Evolutionary conservation across 176 grass and related monocot species (phyloP).

Genomic region (Triticum dicoccoides): DNA sequence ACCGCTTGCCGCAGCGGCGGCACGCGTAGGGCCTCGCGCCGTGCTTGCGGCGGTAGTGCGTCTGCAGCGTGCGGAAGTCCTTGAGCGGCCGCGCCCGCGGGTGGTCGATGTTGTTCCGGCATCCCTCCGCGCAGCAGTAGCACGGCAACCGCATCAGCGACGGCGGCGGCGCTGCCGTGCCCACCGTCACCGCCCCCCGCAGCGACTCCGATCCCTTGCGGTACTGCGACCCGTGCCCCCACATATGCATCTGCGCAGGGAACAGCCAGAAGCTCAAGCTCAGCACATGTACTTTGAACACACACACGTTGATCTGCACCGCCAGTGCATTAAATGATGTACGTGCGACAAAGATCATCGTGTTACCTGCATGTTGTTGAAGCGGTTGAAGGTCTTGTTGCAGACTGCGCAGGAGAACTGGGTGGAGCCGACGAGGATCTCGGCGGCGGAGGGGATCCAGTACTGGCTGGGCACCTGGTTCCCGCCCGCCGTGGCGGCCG

Average conservation of each 20-base stretch:
- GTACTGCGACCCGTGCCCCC: slow-evolving; percentile 94
- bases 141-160: slow-evolving; percentile 68
- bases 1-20: slow-evolving; percentile 69
- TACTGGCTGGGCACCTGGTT: slow-evolving; percentile 48
- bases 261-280: background rate
- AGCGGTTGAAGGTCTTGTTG: slow-evolving; percentile 90
- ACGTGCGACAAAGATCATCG: background rate
- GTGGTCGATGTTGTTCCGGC: slow-evolving; percentile 81
- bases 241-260: slow-evolving; percentile 89
- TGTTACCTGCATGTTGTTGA: slow-evolving; percentile 92
- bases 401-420: slow-evolving; percentile 96
- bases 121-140: slow-evolving; percentile 90
- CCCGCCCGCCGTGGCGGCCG: background rate
- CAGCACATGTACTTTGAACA: background rate
- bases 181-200: slow-evolving; percentile 36
- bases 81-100: slow-evolving; percentile 72
- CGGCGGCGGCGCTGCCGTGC: slow-evolving; percentile 37
- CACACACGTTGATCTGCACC: background rate
- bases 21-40: slow-evolving; percentile 71
- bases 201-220: slow-evolving; percentile 69
- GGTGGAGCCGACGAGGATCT: slow-evolving; percentile 79
- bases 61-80: slow-evolving; percentile 92
- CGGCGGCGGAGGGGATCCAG: slow-evolving; percentile 87
- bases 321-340: background rate
- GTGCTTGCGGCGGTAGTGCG: slow-evolving; percentile 85